Evolutionary conservation across 2,329 filamentous ascomycete species (phyloP).

Genomic region (Stylonectria norvegica): DNA sequence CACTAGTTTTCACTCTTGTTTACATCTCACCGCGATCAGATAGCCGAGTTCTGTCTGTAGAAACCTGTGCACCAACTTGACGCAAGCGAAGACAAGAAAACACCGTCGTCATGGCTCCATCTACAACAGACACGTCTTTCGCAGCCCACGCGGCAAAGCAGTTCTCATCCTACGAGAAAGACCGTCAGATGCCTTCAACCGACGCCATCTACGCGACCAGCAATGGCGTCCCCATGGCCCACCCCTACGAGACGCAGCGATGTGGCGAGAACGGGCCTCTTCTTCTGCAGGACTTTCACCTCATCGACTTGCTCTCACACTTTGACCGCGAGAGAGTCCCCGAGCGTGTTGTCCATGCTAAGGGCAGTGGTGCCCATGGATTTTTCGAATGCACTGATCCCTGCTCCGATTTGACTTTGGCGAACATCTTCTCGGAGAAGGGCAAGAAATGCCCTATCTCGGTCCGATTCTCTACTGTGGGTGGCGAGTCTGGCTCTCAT

Average conservation of each 20-base stretch:
- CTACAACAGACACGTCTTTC: conserved; percentile 35
- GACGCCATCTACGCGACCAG: conserved; percentile 51
- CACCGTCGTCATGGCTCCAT: conserved; percentile 18
- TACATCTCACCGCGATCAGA: no score
- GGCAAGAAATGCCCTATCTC: conserved; percentile 68
- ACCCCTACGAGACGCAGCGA: conserved; percentile 56
- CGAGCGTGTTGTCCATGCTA: conserved; percentile 59
- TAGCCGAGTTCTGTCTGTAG: background rate
- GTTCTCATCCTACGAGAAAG: conserved; percentile 38
- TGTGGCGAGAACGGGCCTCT: conserved; percentile 56
- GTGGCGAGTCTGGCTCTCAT: conserved; percentile 67
- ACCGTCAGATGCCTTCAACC: conserved; percentile 37
- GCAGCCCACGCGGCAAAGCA: conserved; percentile 35
- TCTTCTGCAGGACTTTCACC: conserved; percentile 56
- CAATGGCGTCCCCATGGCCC: conserved; percentile 54
- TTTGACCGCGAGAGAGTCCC: conserved; percentile 62
- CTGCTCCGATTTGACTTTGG: conserved; percentile 53
- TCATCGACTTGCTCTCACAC: conserved; percentile 60
- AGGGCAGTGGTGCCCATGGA: conserved; percentile 55
- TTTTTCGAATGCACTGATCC: conserved; percentile 45
- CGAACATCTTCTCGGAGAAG: conserved; percentile 52
- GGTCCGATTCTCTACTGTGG: conserved; percentile 71
- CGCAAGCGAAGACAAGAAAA: background rate
- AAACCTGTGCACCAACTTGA: background rate
- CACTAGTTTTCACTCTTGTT: no score